Percentiles rank a stretch among this genome's conserved stretches.
phyloP scores from a whole-genome alignment of 73 alveolate species.

The Paramecium octaurelia region DNA sequence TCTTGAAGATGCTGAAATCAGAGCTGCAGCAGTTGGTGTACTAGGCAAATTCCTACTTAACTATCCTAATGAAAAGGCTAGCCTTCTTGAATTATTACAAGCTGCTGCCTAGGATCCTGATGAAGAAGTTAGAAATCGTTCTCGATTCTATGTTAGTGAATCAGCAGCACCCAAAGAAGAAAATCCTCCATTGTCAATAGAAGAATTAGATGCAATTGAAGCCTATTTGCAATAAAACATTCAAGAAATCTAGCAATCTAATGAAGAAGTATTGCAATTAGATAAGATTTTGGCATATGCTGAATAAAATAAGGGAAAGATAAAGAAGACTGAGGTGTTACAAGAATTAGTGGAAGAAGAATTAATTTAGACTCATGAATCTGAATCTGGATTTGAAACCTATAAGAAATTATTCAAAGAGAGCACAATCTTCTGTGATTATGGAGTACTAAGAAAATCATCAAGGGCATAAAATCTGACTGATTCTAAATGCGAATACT shows the following conservation, averaged over 20 bases:
- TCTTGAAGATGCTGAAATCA: conserved; percentile 56
- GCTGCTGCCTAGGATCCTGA: conserved; percentile 57
- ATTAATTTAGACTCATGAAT: neutral
- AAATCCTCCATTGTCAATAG: neutral
- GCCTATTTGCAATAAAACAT: neutral
- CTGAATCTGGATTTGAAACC: neutral
- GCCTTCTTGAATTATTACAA: neutral
- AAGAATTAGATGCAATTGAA: conserved; percentile 54
- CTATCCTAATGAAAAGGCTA: neutral
- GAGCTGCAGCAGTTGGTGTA: conserved; percentile 64
- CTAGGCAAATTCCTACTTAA: conserved; percentile 12
- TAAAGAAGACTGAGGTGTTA: neutral
- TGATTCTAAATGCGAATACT: conserved; percentile 29
- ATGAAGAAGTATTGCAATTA: conserved; percentile 7
- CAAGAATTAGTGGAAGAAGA: conserved; percentile 36
- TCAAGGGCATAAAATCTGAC: conserved; percentile 16
- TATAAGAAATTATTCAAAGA: conserved; percentile 10
- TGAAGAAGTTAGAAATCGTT: conserved; percentile 62
- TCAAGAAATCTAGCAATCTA: neutral
- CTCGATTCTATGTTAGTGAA: neutral
- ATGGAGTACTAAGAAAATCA: conserved; percentile 38
- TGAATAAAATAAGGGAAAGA: conserved; percentile 13
- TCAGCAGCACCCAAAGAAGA: conserved; percentile 24
- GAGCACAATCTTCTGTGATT: conserved; percentile 3
- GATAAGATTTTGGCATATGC: conserved; percentile 49